A percentile compares a stretch with the other conserved stretches of the same genome.
Conservation (phyloP, 176 grass and related monocot species). For the Aegilops longissima region DNA sequence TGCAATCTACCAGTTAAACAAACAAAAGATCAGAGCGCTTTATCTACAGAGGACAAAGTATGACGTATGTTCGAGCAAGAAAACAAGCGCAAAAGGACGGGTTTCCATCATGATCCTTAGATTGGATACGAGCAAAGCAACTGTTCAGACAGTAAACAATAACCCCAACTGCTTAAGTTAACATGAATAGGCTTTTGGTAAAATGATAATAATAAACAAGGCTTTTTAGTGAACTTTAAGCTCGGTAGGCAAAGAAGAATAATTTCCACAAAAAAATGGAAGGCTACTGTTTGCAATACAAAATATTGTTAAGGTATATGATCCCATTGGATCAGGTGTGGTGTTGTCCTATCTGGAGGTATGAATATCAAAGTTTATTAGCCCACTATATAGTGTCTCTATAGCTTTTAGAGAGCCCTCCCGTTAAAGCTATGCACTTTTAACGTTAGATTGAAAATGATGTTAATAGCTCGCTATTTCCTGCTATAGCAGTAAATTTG, state of each 20-base stretch:
- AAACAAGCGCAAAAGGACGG: background rate
- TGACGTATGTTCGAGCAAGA: background rate
- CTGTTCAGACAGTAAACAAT: background rate
- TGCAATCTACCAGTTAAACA: conserved; percentile 57
- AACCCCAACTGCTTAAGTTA: background rate
- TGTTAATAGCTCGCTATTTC: too few relatives aligned
- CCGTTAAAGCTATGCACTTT: too few relatives aligned
- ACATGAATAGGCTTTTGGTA: background rate
- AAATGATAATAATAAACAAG: background rate
- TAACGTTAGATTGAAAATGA: too few relatives aligned
- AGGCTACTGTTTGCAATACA: background rate
- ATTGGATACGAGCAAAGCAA: background rate
- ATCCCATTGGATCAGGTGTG: background rate
- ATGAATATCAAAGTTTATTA: background rate
- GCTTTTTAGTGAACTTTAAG: background rate
- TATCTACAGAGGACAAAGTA: background rate
- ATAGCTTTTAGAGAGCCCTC: too few relatives aligned
- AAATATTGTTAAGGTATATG: background rate
- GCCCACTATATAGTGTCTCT: too few relatives aligned
- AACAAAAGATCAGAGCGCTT: background rate
- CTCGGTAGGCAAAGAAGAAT: background rate
- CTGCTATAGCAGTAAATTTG: too few relatives aligned
- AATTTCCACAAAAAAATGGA: background rate
- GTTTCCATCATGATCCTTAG: background rate
- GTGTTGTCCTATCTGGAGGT: background rate